Base-by-base conservation (phyloP, 352 stramenopile species). In the Hyphochytrium catenoides region DNA sequence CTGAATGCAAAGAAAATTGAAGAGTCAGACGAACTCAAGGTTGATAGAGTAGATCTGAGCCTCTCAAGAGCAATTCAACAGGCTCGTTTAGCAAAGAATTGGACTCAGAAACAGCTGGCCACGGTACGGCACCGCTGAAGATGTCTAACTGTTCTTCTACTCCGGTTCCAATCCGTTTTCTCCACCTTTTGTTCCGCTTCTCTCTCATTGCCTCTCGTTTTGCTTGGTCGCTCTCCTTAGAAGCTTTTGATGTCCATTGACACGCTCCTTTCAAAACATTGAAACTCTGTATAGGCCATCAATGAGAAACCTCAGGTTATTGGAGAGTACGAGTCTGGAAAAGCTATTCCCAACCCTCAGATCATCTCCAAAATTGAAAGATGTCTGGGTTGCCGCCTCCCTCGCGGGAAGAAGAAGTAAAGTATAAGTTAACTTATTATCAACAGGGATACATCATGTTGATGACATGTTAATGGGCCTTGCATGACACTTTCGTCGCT, bases 311-410 rank as follows among this genome's bases (percentile, higher is more conserved):
- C 86, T 25, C 85, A 96, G 53, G 64, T 98, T 9, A 83, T 97
- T 23, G 79, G 67, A 21, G 77, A 96, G 50, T 97, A 97, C 57
- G 90, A 97, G 54, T 93, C 69, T 9, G 90, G 90, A 23, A 91
- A 91, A 46, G 87, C 87, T 22, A 92, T 98, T 52, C 90, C 90
- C 4, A 97, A 97, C 57, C 74, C 73, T 22, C 65, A 92, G 53
- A 91, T 98, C 56, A 96, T 98, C 45, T 62, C 51, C 14, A 96
- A 96, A 59, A 62, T 98, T 31, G 89, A 98, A 48, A 72, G 78
- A 32, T 74, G 83, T 41, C 62, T 98, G 31, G 86, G 78, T 22
- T 56, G 60, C 35, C 72, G 79, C 47, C 59, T 92, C 2, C 74
- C 74, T 8, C 70, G 74, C 26, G 62, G 56, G 23, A 33, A 52